A percentile compares a stretch with the other conserved stretches of the same genome.
Evolutionary conservation across 805 yeast genomes (phyloP).

Genomic region (Yarrowia sp.): DNA sequence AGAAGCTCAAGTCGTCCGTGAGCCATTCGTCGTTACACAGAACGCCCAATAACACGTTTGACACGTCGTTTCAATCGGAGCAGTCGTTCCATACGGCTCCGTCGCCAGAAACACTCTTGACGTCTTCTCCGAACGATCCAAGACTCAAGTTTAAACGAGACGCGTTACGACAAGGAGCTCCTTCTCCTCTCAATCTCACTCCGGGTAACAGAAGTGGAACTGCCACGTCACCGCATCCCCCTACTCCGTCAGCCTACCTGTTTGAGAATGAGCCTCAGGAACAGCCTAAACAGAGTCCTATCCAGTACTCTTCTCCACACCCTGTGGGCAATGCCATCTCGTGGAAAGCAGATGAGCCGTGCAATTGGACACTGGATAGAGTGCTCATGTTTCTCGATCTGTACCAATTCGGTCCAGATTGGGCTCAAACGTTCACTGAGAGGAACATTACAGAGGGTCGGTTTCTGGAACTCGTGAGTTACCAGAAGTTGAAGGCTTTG

Average conservation of each 20-base stretch:
- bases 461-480: conserved; percentile 66
- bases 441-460: conserved; percentile 59
- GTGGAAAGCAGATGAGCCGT: conserved; percentile 42
- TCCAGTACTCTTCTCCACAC: conserved; percentile 18
- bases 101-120: neutral
- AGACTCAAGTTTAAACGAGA: neutral
- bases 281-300: neutral
- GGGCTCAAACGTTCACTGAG: conserved; percentile 65
- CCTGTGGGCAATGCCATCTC: neutral
- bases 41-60: conserved; percentile 10
- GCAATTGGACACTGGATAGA: conserved; percentile 69
- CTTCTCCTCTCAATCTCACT: neutral
- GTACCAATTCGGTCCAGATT: conserved; percentile 67
- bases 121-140: neutral
- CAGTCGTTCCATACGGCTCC: conserved; percentile 23
- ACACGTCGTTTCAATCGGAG: conserved; percentile 18
- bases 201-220: neutral
- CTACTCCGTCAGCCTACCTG: conserved; percentile 4
- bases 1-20: neutral
- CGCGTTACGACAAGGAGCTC: neutral
- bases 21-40: neutral
- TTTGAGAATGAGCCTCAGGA: neutral
- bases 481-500: conserved; percentile 53
- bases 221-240: conserved; percentile 14
- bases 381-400: conserved; percentile 65